A percentile compares a stretch with the other conserved stretches of the same genome.
These are phyloP conservation scores for Teratosphaeria destructans DNA, from an alignment of 2,329 filamentous ascomycete genomes.

Conservation along the genomic window DNA sequence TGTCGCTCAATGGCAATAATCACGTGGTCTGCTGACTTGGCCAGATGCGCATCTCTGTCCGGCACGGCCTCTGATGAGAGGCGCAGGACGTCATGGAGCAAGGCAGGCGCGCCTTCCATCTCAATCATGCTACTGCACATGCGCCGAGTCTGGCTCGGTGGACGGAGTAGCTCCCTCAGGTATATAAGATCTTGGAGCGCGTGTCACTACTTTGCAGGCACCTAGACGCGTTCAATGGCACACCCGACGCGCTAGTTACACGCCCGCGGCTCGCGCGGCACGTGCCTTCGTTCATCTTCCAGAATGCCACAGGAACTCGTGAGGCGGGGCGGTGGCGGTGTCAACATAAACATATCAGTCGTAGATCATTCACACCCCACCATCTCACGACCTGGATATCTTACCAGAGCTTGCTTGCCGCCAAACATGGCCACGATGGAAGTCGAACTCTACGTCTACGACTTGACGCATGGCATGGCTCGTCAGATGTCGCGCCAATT, in stretches of 20 bases:
- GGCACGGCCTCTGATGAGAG: neutral
- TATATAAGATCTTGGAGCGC: no score
- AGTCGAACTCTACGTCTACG: slow-evolving; percentile 42
- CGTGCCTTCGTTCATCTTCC: neutral
- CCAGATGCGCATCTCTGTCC: neutral
- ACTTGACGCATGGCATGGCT: slow-evolving; percentile 35
- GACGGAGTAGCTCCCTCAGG: no score
- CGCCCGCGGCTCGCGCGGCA: no score
- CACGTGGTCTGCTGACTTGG: neutral
- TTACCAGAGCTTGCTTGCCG: neutral
- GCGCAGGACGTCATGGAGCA: neutral
- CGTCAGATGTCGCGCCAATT: slow-evolving; percentile 46
- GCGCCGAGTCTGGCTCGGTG: no score
- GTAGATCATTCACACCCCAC: neutral
- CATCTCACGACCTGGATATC: neutral
- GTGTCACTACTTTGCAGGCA: no score
- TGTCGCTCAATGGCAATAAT: neutral
- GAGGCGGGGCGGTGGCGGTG: neutral
- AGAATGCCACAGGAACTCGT: neutral
- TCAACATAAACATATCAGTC: neutral
- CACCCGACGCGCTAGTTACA: neutral
- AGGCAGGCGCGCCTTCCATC: neutral
- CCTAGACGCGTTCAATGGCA: no score
- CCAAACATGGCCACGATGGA: slow-evolving; percentile 28
- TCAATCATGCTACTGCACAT: neutral